Base-by-base conservation (phyloP, 768 basidiomycete genomes). In the Suillus sp. region DNA sequence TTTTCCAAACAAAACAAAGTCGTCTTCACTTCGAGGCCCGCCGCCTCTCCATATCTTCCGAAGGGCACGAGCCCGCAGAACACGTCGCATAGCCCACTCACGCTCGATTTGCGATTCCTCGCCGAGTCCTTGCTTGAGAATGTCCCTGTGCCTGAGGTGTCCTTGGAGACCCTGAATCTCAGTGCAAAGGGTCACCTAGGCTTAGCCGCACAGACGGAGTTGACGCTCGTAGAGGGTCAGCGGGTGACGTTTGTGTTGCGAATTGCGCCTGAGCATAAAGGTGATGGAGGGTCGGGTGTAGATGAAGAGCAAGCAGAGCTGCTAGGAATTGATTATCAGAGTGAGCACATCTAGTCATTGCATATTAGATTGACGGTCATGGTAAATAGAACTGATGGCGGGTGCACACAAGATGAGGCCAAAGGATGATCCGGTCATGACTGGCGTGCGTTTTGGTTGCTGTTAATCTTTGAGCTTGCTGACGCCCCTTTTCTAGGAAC, bases 161-260 rank as follows among this genome's bases (percentile, higher is more conserved):
- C 82, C 30, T 75, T 96, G 27, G 73, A 85, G 43, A 73, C 83
- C 22, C 81, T 92, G 11, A 89, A 95, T 70, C 78, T 92, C 61
- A 83, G 77, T n/a, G 75, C 68, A 1, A 85, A 88, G 71, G 93
- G 93, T 0, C 91, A 95, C 69, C 83, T 89, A 58, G 95, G 96
- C 1, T 79, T 81, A 4, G 87, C 83, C 9, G 84, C 87, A 22
- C 82, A 79, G 65, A 76, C 83, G 14, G 79, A 87, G 20, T 78
- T 98, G 56, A 76, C 79, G 30, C 78, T 98, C 25, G 72, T 77
- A 25, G 96, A 98, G 74, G 96, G 96, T 0, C 95, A 99, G 74
- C 83, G 83, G 20, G 88, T 98, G n/a, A 92, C 92, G 2, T 97
- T 98, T 69, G 82, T 97, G 18, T 77, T 98, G 68, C 81, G 95